Conservation (phyloP, 768 basidiomycete species). For the Suillus tomentosus region DNA sequence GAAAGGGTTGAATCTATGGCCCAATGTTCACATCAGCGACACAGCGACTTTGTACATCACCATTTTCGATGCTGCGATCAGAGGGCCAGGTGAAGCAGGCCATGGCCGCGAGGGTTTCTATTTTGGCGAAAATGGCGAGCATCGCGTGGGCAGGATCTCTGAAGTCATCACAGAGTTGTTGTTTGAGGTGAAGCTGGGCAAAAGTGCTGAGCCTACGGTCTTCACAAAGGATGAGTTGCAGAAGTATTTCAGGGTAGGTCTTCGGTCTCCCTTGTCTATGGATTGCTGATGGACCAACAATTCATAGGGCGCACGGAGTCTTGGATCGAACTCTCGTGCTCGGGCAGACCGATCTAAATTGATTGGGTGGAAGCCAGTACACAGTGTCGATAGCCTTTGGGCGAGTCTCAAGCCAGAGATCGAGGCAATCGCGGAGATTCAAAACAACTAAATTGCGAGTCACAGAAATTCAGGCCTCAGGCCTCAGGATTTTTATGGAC, state of each 20-base stretch:
- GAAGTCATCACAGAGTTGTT: constrained; percentile 42
- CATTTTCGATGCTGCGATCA: constrained; percentile 40
- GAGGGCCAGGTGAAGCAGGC: constrained; percentile 23
- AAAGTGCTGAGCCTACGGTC: constrained; percentile 40
- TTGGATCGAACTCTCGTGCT: constrained; percentile 24
- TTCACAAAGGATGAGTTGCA: constrained; percentile 37
- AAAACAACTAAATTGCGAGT: neutral
- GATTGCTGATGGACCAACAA: neutral
- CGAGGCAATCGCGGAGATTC: constrained; percentile 22
- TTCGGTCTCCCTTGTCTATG: neutral
- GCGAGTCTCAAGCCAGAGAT: constrained; percentile 23
- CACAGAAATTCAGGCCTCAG: too few relatives aligned
- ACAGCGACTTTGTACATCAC: constrained; percentile 43
- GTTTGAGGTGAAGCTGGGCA: constrained; percentile 35
- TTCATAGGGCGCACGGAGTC: constrained; percentile 16
- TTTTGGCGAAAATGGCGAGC: constrained; percentile 54
- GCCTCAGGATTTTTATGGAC: neutral
- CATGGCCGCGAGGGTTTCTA: constrained; percentile 57
- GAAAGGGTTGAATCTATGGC: constrained; percentile 60
- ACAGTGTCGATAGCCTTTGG: constrained; percentile 31
- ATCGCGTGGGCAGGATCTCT: constrained; percentile 44
- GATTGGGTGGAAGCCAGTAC: constrained; percentile 26
- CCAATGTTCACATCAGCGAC: constrained; percentile 59
- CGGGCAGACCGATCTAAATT: constrained; percentile 22
- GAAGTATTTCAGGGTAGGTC: constrained; percentile 22